These are phyloP conservation scores for Russula ochroleuca DNA, from an alignment of 768 basidiomycete genomes.

Conservation along the genomic window DNA sequence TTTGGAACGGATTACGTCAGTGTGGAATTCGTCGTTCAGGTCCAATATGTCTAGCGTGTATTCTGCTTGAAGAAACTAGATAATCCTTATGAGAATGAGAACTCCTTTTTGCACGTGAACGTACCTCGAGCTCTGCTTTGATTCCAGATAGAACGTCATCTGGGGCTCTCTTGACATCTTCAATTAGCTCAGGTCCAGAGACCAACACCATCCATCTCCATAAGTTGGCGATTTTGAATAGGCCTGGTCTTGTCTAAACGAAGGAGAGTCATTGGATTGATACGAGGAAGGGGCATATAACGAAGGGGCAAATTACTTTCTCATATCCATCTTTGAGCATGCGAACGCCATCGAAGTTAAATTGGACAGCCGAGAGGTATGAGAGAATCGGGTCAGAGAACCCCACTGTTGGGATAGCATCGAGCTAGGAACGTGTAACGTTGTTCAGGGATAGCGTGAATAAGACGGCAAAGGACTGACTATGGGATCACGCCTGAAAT, in stretches of 20 bases:
- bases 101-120: too few relatives aligned
- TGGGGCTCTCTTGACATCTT: background rate
- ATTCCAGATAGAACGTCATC: too few relatives aligned
- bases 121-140: too few relatives aligned
- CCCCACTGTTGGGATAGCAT: background rate
- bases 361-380: conserved; percentile 20
- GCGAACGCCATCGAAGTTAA: background rate
- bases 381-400: conserved; percentile 31
- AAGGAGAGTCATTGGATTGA: background rate
- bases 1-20: too few relatives aligned
- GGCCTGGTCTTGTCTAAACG: background rate
- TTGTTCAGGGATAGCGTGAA: background rate
- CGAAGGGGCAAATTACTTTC: background rate
- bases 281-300: background rate
- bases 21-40: too few relatives aligned
- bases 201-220: background rate
- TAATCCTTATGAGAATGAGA: too few relatives aligned
- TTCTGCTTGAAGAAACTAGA: too few relatives aligned
- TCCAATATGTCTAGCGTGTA: too few relatives aligned
- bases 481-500: background rate
- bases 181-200: background rate
- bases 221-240: background rate
- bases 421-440: background rate
- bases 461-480: background rate
- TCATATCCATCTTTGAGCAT: conserved; percentile 5